Evolutionary conservation across 129 eudicot species (phyloP).

Genomic region (Chrysanthemum seticuspe): DNA sequence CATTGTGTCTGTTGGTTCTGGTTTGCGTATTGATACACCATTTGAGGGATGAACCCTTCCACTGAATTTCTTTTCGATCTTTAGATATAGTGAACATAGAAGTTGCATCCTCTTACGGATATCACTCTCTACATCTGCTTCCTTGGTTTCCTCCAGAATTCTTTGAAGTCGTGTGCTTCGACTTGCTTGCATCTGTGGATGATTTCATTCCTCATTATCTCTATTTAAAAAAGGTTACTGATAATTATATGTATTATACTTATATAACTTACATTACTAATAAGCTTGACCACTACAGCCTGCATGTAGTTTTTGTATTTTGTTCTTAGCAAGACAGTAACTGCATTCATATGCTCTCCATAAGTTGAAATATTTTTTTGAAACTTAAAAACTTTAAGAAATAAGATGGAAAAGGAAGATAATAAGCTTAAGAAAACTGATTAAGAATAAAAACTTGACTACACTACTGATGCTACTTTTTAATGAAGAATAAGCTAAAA

Average conservation of each 20-base stretch:
- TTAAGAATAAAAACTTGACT: too few species aligned
- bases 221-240: not conserved
- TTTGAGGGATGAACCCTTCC: too few species aligned
- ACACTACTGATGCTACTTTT: too few species aligned
- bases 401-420: too few species aligned
- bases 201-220: not conserved
- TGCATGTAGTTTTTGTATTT: conserved; percentile 89
- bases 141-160: conserved; percentile 88
- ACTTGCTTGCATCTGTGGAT: conserved; percentile 59
- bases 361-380: conserved; percentile 32
- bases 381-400: too few species aligned
- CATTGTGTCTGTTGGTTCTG: too few species aligned
- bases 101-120: conserved; percentile 83
- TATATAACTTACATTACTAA: conserved; percentile 58
- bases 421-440: too few species aligned
- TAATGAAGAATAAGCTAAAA: too few species aligned
- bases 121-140: conserved; percentile 84
- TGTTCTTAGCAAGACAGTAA: conserved; percentile 77
- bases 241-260: not conserved
- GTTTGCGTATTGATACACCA: too few species aligned
- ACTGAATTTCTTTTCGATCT: too few species aligned
- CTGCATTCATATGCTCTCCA: conserved; percentile 89
- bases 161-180: conserved; percentile 80
- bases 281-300: conserved; percentile 75
- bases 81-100: conserved; percentile 38